Conservation (phyloP, 2,329 filamentous ascomycete species). For the Penicillium palitans region DNA sequence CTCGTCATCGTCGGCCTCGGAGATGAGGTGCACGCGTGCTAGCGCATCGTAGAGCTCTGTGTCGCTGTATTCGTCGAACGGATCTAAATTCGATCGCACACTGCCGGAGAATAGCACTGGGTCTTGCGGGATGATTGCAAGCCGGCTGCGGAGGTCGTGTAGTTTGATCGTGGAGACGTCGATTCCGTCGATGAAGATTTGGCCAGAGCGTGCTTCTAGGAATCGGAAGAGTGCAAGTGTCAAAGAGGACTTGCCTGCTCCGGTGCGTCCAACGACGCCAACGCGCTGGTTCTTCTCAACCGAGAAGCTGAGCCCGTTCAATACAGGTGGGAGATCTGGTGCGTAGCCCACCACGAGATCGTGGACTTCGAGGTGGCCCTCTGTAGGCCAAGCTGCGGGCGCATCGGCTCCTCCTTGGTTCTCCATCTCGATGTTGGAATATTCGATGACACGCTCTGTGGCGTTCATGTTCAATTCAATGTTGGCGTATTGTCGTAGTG, state of each 20-base stretch:
- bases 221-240: constrained; percentile 35
- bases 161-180: constrained; percentile 51
- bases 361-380: constrained; percentile 71
- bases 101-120: constrained; percentile 81
- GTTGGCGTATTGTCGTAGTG: constrained; percentile 67
- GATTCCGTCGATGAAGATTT: constrained; percentile 34
- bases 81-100: constrained; percentile 73
- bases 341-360: constrained; percentile 73
- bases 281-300: constrained; percentile 31
- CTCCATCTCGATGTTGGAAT: constrained; percentile 46
- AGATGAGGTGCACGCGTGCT: constrained; percentile 64
- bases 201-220: constrained; percentile 29
- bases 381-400: constrained; percentile 38
- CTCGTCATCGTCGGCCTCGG: constrained; percentile 57
- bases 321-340: constrained; percentile 58
- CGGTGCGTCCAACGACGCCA: constrained; percentile 38
- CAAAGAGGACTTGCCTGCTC: constrained; percentile 38
- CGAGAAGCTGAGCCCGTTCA: constrained; percentile 29
- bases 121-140: constrained; percentile 82
- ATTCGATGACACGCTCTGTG: constrained; percentile 53
- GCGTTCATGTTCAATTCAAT: constrained; percentile 59
- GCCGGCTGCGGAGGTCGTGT: constrained; percentile 66
- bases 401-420: constrained; percentile 27
- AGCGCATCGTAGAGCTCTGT: constrained; percentile 68
- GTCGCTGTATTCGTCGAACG: constrained; percentile 70